A percentile compares a stretch with the other conserved stretches of the same genome.
phyloP scores from a whole-genome alignment of 805 yeast genomes.

The Cyberlindnera sargentensis region DNA sequence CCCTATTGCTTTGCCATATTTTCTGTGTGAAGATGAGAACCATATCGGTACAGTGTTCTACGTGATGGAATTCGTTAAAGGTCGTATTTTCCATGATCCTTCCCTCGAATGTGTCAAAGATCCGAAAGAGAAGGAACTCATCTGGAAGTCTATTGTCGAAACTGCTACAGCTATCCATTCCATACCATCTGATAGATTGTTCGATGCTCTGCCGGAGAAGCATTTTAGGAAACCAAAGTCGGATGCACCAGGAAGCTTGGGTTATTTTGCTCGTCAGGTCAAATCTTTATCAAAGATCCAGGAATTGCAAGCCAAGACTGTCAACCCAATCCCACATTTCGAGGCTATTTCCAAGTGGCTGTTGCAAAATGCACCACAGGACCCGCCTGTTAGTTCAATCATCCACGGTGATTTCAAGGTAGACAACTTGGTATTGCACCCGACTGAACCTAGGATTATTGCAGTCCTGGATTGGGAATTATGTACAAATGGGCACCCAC shows the following conservation, averaged over 20 bases:
- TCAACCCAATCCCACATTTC: slow-evolving; percentile 43
- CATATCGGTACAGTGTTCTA: slow-evolving; percentile 51
- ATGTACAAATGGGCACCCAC: slow-evolving; percentile 58
- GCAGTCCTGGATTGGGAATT: slow-evolving; percentile 64
- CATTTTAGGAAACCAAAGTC: slow-evolving; percentile 29
- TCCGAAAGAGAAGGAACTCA: slow-evolving; percentile 20
- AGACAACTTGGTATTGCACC: slow-evolving; percentile 58
- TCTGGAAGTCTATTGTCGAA: slow-evolving; percentile 44
- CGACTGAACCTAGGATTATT: slow-evolving; percentile 39
- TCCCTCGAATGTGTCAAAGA: slow-evolving; percentile 30
- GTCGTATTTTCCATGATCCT: slow-evolving; percentile 50
- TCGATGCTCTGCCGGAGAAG: slow-evolving; percentile 34
- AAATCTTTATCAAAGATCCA: slow-evolving; percentile 39
- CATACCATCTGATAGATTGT: slow-evolving; percentile 37
- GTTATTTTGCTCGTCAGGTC: slow-evolving; percentile 50
- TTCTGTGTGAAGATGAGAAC: slow-evolving; percentile 50
- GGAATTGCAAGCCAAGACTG: slow-evolving; percentile 28
- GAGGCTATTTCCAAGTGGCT: slow-evolving; percentile 36
- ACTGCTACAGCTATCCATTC: slow-evolving; percentile 44
- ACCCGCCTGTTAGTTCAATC: slow-evolving; percentile 31
- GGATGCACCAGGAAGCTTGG: slow-evolving; percentile 18
- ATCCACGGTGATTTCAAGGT: slow-evolving; percentile 62
- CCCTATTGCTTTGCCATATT: slow-evolving; percentile 47
- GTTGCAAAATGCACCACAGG: slow-evolving; percentile 37
- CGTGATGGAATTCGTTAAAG: slow-evolving; percentile 52